Conservation (phyloP, 345 rosid genomes). For the Alliaria petiolata region DNA sequence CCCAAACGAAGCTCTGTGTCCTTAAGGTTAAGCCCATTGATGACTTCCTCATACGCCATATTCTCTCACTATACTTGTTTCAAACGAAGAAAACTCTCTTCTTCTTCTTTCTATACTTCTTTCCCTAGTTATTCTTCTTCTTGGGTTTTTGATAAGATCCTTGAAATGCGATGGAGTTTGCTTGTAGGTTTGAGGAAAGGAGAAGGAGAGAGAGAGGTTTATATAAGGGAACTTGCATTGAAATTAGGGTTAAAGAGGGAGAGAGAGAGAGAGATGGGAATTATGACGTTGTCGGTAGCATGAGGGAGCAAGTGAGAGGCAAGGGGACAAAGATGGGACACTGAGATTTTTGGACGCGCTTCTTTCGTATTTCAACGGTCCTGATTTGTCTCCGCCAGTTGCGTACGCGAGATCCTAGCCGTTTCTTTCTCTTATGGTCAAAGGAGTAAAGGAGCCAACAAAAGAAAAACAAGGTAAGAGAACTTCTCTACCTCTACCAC, state of each 20-base stretch:
- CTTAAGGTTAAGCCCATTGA: conserved; percentile 56
- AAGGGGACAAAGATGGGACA: conserved; percentile 81
- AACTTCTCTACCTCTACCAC: conserved; percentile 11
- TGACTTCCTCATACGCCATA: conserved; percentile 34
- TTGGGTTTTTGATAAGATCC: conserved; percentile 16
- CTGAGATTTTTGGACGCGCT: conserved; percentile 19
- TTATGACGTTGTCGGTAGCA: conserved; percentile 58
- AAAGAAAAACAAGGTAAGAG: background rate
- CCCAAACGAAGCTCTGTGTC: conserved; percentile 89
- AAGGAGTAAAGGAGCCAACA: background rate
- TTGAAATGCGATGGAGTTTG: conserved; percentile 19
- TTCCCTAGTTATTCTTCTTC: background rate
- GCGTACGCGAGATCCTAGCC: conserved; percentile 32
- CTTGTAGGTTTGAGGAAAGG: conserved; percentile 2
- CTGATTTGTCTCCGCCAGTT: conserved; percentile 7
- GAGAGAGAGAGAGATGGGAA: background rate
- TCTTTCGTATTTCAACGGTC: conserved; percentile 18
- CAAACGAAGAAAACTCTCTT: background rate
- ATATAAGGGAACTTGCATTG: conserved; percentile 21
- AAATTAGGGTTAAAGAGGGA: conserved; percentile 15
- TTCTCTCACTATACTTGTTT: background rate
- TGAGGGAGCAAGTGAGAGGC: conserved; percentile 52
- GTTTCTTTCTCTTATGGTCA: conserved; percentile 24
- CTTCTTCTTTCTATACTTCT: background rate
- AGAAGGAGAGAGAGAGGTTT: conserved; percentile 29